phyloP scores from a whole-genome alignment of 2,329 filamentous ascomycete genomes.

The Cordyceps farinosa region DNA sequence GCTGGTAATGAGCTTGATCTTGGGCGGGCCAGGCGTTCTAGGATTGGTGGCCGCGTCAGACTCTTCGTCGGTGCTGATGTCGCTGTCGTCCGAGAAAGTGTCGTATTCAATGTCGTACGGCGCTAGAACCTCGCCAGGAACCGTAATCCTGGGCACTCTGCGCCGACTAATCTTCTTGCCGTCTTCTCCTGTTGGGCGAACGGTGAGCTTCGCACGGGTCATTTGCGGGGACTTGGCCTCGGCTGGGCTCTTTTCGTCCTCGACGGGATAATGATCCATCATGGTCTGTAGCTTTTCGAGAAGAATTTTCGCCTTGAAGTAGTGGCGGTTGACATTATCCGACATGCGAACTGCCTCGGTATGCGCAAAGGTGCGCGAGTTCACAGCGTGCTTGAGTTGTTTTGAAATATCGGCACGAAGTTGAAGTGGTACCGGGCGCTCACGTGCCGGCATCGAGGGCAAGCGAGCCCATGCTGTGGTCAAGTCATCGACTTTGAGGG shows the following conservation, averaged over 20 bases:
- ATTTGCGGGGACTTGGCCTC: conserved; percentile 52
- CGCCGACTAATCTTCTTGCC: conserved; percentile 46
- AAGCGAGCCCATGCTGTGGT: conserved; percentile 56
- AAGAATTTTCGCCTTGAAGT: conserved; percentile 56
- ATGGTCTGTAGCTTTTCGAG: conserved; percentile 57
- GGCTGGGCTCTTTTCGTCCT: conserved; percentile 51
- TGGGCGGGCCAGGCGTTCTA: conserved; percentile 38
- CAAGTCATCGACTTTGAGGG: conserved; percentile 52
- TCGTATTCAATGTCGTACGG: conserved; percentile 64
- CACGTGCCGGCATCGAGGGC: conserved; percentile 44
- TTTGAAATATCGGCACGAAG: conserved; percentile 60
- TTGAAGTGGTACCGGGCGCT: conserved; percentile 46
- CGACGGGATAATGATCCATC: conserved; percentile 57
- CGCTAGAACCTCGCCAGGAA: conserved; percentile 63
- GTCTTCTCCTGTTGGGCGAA: conserved; percentile 42
- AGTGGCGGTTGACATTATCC: conserved; percentile 61
- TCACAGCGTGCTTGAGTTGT: conserved; percentile 51
- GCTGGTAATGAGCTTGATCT: conserved; percentile 47
- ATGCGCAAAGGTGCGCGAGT: conserved; percentile 55
- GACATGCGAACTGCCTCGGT: conserved; percentile 62
- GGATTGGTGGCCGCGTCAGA: conserved; percentile 38
- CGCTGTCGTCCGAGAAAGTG: conserved; percentile 50
- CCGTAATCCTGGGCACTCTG: conserved; percentile 56
- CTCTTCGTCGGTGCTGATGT: conserved; percentile 51
- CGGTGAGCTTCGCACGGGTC: conserved; percentile 45